These are phyloP conservation scores for Biscogniauxia mediterranea DNA, from an alignment of 2,329 filamentous ascomycete species.

Conservation along the genomic window DNA sequence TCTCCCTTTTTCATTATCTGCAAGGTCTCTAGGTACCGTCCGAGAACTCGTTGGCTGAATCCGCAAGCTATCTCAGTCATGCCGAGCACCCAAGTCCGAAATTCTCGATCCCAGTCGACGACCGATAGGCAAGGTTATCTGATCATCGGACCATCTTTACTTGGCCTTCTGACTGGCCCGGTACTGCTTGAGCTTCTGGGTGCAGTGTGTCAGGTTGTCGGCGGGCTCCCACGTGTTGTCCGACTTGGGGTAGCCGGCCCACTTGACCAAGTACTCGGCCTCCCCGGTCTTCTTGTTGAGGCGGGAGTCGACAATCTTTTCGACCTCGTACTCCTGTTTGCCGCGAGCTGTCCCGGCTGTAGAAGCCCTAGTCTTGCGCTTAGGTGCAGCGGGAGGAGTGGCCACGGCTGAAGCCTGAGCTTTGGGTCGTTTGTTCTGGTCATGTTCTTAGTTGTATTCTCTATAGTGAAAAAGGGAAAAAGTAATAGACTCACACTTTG, in stretches of 20 bases:
- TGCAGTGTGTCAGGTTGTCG: conserved; percentile 41
- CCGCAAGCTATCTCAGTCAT: too few relatives aligned
- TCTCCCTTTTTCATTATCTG: too few relatives aligned
- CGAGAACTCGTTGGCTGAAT: too few relatives aligned
- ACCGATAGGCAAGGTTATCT: too few relatives aligned
- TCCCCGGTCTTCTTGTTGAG: conserved; percentile 37
- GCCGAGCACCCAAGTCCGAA: too few relatives aligned
- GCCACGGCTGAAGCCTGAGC: neutral
- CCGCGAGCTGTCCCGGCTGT: conserved; percentile 13
- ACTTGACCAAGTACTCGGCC: conserved; percentile 49
- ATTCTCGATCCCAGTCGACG: too few relatives aligned
- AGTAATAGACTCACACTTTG: conserved; percentile 13
- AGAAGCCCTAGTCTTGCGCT: conserved; percentile 11
- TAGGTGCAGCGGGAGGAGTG: neutral
- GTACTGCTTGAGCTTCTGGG: conserved; percentile 16
- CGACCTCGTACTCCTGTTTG: conserved; percentile 44
- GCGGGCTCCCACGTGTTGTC: conserved; percentile 56
- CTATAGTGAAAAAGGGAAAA: neutral
- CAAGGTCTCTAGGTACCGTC: too few relatives aligned
- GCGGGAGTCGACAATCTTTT: conserved; percentile 43
- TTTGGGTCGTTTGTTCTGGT: conserved; percentile 10
- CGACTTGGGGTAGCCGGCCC: conserved; percentile 45
- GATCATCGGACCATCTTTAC: neutral
- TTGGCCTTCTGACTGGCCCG: conserved; percentile 4
- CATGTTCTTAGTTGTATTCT: conserved; percentile 1